Percentiles rank a stretch among this genome's conserved stretches.
Conservation (phyloP, 2,329 filamentous ascomycete species). For the Venturiaceae sp. region DNA sequence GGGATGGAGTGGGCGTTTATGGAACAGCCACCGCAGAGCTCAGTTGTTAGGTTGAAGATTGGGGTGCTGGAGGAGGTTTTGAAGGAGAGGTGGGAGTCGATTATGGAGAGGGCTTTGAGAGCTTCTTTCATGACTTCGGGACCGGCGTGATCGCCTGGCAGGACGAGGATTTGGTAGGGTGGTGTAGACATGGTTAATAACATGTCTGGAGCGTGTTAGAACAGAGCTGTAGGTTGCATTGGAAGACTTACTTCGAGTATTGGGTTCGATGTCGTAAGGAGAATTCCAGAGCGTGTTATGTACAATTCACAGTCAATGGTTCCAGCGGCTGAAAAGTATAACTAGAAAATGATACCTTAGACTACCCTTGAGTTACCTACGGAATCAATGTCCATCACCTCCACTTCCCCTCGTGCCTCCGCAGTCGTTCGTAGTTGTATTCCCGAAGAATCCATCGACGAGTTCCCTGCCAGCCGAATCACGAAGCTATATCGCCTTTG, state of each 20-base stretch:
- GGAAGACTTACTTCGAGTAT: neutral
- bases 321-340: too few relatives aligned
- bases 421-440: neutral
- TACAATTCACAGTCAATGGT: too few relatives aligned
- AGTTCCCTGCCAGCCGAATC: too few relatives aligned
- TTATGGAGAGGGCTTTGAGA: conserved; percentile 35
- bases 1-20: conserved; percentile 36
- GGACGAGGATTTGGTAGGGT: conserved; percentile 28
- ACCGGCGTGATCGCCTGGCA: conserved; percentile 38
- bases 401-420: neutral
- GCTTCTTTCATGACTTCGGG: conserved; percentile 42
- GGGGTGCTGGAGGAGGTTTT: conserved; percentile 11
- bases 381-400: neutral
- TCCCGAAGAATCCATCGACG: too few relatives aligned
- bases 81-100: conserved; percentile 15
- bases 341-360: neutral
- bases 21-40: conserved; percentile 26
- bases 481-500: too few relatives aligned
- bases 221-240: neutral
- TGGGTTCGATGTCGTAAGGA: too few relatives aligned
- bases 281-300: too few relatives aligned
- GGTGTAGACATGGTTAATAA: neutral
- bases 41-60: conserved; percentile 21
- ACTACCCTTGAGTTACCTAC: neutral
- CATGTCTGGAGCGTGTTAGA: neutral